phyloP scores from a whole-genome alignment of 1,139 yeast genomes.

The Wickerhamomyces sp. region DNA sequence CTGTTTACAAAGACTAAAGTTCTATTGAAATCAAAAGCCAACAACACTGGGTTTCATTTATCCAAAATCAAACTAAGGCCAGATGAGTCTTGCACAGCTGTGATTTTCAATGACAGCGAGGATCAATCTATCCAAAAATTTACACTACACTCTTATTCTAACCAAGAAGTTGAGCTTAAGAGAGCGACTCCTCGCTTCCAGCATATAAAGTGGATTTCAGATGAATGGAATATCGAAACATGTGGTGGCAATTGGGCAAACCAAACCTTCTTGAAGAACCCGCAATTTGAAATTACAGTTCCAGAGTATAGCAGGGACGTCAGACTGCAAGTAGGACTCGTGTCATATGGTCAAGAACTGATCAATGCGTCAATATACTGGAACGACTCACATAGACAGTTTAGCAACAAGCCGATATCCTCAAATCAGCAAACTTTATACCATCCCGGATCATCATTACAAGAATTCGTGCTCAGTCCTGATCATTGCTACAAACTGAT shows the following conservation, averaged over 20 bases:
- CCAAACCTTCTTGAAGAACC: conserved; percentile 51
- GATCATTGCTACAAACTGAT: conserved; percentile 31
- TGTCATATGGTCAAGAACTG: conserved; percentile 25
- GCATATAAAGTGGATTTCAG: conserved; percentile 27
- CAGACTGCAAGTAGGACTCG: conserved; percentile 26
- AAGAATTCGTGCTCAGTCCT: conserved; percentile 32
- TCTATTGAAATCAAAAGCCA: conserved; percentile 19
- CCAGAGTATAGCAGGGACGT: conserved; percentile 13
- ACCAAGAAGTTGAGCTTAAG: conserved; percentile 22
- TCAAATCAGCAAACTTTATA: conserved; percentile 28
- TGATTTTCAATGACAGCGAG: conserved; percentile 27
- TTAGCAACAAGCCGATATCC: conserved; percentile 26
- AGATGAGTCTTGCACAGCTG: conserved; percentile 22
- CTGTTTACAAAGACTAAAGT: conserved; percentile 24
- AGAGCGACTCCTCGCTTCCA: conserved; percentile 29
- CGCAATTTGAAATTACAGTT: conserved; percentile 42
- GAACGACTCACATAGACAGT: conserved; percentile 23
- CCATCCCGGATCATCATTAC: conserved; percentile 23
- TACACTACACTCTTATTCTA: conserved; percentile 36
- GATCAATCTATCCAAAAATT: conserved; percentile 26
- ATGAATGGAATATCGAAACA: conserved; percentile 42
- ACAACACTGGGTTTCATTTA: conserved; percentile 29
- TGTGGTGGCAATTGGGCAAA: conserved; percentile 57
- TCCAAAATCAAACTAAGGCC: conserved; percentile 24
- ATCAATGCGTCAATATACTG: conserved; percentile 42